Percentiles rank a stretch among this genome's conserved stretches.
Evolutionary conservation across 2,329 filamentous ascomycete genomes (phyloP).

Genomic region (Harringtonia lauricola): DNA sequence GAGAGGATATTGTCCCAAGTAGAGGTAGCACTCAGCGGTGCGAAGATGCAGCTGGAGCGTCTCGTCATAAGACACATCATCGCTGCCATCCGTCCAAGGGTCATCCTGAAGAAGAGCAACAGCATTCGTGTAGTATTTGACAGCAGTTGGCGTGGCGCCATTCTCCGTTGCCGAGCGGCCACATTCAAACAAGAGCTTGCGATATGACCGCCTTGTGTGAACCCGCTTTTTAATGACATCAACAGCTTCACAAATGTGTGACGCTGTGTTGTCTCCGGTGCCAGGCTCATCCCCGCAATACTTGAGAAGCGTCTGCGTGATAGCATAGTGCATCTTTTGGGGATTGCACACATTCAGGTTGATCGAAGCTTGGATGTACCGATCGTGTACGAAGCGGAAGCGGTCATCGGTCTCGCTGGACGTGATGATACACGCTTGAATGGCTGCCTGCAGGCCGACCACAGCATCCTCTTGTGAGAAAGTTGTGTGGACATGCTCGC

Average conservation of each 20-base stretch:
- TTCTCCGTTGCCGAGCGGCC: conserved; percentile 71
- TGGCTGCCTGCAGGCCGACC: conserved; percentile 68
- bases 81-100: conserved; percentile 59
- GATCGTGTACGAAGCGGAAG: conserved; percentile 82
- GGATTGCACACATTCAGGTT: conserved; percentile 58
- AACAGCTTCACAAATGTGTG: conserved; percentile 70
- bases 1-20: conserved; percentile 59
- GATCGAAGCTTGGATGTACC: conserved; percentile 67
- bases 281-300: conserved; percentile 51
- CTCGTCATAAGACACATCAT: conserved; percentile 77
- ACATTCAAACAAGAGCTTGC: conserved; percentile 67
- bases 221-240: conserved; percentile 62
- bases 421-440: conserved; percentile 72
- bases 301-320: conserved; percentile 70
- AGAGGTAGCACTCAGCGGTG: conserved; percentile 73
- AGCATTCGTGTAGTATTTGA: conserved; percentile 71
- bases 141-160: conserved; percentile 69
- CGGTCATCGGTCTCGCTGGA: conserved; percentile 75
- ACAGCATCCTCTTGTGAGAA: conserved; percentile 59
- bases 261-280: conserved; percentile 61
- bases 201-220: conserved; percentile 49
- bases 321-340: conserved; percentile 81
- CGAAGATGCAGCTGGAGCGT: conserved; percentile 70
- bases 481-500: conserved; percentile 26
- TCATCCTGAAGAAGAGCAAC: conserved; percentile 68